These are phyloP conservation scores for Phytophthora syringae DNA, from an alignment of 352 stramenopile genomes.

Conservation along the genomic window DNA sequence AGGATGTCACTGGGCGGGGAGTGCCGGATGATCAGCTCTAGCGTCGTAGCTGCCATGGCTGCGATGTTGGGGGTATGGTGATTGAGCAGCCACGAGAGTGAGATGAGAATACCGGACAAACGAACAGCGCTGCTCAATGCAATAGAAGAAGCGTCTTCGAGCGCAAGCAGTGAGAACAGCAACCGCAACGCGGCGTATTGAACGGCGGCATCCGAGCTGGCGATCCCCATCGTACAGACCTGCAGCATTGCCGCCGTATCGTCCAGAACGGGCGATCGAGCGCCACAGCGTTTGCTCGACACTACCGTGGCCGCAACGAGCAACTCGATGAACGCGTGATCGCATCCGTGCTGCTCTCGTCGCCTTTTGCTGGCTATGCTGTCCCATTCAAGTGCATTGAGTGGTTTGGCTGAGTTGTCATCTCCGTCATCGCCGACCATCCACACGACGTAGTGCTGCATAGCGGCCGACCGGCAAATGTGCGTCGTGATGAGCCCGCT, in stretches of 20 bases:
- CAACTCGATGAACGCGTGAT: slow-evolving; percentile 23
- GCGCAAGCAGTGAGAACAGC: slow-evolving; percentile 28
- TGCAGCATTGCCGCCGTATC: slow-evolving; percentile 33
- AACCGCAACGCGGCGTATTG: slow-evolving; percentile 28
- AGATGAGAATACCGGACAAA: slow-evolving; percentile 46
- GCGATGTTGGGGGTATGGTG: slow-evolving; percentile 29
- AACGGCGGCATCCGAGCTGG: slow-evolving; percentile 8
- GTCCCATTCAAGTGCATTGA: neutral
- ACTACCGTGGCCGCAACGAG: slow-evolving; percentile 20
- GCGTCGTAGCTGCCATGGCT: slow-evolving; percentile 18
- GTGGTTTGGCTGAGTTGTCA: neutral
- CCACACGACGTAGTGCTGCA: slow-evolving; percentile 24
- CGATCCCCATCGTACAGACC: slow-evolving; percentile 26
- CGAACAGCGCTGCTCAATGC: slow-evolving; percentile 39
- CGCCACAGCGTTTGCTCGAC: slow-evolving; percentile 10
- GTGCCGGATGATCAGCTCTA: slow-evolving; percentile 22
- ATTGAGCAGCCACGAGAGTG: slow-evolving; percentile 45
- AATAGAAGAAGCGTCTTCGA: slow-evolving; percentile 14
- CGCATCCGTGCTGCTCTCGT: slow-evolving; percentile 4
- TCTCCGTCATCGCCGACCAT: slow-evolving; percentile 6
- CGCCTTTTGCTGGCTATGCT: neutral
- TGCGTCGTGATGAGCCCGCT: slow-evolving; percentile 28
- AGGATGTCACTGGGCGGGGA: slow-evolving; percentile 43
- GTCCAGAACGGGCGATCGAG: slow-evolving; percentile 25
- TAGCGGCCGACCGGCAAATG: slow-evolving; percentile 25